These are phyloP conservation scores for Blastocystis sp. DNA, from an alignment of 352 stramenopile species.

Conservation along the genomic window DNA sequence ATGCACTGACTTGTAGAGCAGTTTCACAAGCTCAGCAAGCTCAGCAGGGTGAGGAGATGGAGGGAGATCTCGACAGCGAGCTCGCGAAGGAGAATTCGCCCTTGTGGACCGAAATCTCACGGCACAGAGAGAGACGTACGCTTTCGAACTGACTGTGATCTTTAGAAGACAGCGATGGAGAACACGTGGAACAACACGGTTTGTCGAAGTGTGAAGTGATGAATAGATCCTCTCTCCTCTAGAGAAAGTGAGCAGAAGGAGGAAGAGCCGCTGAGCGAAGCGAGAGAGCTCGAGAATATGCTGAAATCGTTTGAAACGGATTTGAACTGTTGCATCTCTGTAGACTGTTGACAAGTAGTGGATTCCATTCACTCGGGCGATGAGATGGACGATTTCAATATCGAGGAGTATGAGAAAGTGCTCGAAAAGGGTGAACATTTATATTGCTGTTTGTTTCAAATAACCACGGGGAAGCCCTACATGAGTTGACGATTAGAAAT, in stretches of 20 bases:
- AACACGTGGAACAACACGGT: neutral
- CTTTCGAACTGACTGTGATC: neutral
- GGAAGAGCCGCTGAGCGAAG: neutral
- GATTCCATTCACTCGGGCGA: neutral
- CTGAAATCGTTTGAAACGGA: neutral
- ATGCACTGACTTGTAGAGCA: neutral
- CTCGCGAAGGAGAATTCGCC: neutral
- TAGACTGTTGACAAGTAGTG: neutral
- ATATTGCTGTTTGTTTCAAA: slow-evolving; percentile 19
- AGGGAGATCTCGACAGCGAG: neutral
- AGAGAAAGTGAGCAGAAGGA: neutral
- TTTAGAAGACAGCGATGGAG: neutral
- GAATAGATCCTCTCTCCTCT: no score
- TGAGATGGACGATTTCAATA: slow-evolving; percentile 1
- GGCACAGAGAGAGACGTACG: neutral
- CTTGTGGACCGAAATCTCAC: neutral
- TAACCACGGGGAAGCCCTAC: neutral
- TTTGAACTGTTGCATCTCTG: neutral
- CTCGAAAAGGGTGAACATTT: neutral
- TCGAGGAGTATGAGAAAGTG: slow-evolving; percentile 41
- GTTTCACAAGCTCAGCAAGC: neutral
- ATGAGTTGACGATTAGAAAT: neutral
- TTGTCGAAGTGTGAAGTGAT: neutral
- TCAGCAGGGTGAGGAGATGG: neutral
- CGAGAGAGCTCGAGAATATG: slow-evolving; percentile 11